Evolutionary conservation across 2,329 filamentous ascomycete species (phyloP), one percentile per base, ranked within the genome.

Genomic region (Metarhizium humberi): DNA sequence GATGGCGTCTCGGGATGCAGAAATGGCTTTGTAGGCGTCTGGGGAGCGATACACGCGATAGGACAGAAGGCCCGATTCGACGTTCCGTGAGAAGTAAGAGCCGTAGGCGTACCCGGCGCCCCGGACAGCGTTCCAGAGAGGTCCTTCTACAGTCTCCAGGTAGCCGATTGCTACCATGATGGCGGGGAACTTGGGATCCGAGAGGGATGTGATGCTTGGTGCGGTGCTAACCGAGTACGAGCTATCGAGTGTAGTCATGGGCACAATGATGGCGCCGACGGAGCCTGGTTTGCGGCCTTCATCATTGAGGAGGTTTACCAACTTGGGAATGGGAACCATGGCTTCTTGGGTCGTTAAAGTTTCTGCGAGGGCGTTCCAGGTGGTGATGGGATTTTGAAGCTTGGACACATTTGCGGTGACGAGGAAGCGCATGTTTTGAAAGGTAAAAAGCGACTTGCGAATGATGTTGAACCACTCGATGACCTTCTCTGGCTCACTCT

Each of bases 41-140:
- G 94, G 92, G 0, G 90, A 95, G 30, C 92, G 87, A 75, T 95
- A 96, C 46, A 97, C 86, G 54, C 85, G 84, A 73, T 95, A 95
- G 58, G 89, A 86, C 52, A 96, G 74, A 51, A 88, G 82, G 3
- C 92, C 94, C 1, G 84, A 85, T 64, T 94, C 90, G 32, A 89
- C 75, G 65, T 90, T 87, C 49, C 88, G 85, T 48, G 79, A 79
- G 66, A 97, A 95, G 63, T 81, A 84, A 1, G 88, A 86, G 53
- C 92, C 92, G 66, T 99, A 99, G 0, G 94, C 94, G 53, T 97
- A 84, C 48, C 94, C 94, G 47, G 90, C 94, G 55, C 94, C 94
- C 50, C 94, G 90, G 51, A 97, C 88, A 0, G 90, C 90, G 59
- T 87, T 87, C 92, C 94, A 97, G 36, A 99, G 82, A 0, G 94